These are phyloP conservation scores for Nakazawaea sp. DNA, from an alignment of 805 yeast genomes.

Conservation along the genomic window DNA sequence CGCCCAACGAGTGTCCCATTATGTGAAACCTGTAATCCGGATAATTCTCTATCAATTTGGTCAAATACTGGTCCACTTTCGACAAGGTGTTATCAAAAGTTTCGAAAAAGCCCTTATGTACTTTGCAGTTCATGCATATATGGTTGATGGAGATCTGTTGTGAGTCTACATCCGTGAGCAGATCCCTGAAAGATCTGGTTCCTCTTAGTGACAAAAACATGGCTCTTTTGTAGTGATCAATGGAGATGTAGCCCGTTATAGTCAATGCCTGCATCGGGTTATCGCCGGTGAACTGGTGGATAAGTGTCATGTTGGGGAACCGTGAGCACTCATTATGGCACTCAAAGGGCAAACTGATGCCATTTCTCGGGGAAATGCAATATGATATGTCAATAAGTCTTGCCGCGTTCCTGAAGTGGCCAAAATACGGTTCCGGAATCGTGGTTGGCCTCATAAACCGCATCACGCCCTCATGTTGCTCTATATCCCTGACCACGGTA, in stretches of 20 bases:
- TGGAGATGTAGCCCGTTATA: conserved; percentile 13
- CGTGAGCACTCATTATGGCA: conserved; percentile 30
- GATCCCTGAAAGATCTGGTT: conserved; percentile 32
- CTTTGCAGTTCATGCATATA: conserved; percentile 25
- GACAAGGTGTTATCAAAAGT: conserved; percentile 24
- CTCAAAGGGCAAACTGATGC: conserved; percentile 29
- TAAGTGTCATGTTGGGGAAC: conserved; percentile 30
- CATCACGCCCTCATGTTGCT: too few species aligned
- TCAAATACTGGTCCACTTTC: conserved; percentile 20
- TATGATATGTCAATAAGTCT: conserved; percentile 37
- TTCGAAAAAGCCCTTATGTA: conserved; percentile 30
- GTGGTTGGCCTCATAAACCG: too few species aligned
- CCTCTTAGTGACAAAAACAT: conserved; percentile 33
- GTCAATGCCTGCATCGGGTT: conserved; percentile 13
- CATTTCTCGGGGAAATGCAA: conserved; percentile 26
- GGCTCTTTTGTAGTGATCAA: conserved; percentile 9
- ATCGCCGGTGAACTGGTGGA: conserved; percentile 30
- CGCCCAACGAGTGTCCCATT: conserved; percentile 28
- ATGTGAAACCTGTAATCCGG: conserved; percentile 14
- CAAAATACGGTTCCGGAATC: too few species aligned
- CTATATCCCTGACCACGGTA: too few species aligned
- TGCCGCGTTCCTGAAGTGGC: conserved; percentile 16
- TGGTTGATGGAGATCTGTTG: conserved; percentile 26
- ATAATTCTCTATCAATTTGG: conserved; percentile 14
- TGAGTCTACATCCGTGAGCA: conserved; percentile 31